Percentiles rank a stretch among this genome's conserved stretches.
These are phyloP conservation scores for Globisporangium cystogenes DNA, from an alignment of 352 stramenopile genomes.

Conservation along the genomic window DNA sequence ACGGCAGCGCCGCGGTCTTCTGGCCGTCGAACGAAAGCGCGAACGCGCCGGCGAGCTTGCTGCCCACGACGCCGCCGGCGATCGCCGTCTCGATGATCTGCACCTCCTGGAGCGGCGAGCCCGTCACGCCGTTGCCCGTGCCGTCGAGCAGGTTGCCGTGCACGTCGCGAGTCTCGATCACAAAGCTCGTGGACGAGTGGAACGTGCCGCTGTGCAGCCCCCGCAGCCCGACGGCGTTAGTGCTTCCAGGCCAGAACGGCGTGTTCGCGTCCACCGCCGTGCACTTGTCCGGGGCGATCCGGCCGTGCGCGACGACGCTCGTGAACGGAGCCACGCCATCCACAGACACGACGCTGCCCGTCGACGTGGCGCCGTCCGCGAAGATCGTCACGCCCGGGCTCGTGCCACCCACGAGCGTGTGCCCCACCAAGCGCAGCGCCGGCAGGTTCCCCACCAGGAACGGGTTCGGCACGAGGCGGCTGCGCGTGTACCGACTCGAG, in stretches of 20 bases:
- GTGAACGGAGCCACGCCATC: slow-evolving; percentile 53
- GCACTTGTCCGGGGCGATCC: slow-evolving; percentile 52
- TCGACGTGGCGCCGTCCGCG: slow-evolving; percentile 26
- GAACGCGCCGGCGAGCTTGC: slow-evolving; percentile 67
- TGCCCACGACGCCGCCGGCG: slow-evolving; percentile 16
- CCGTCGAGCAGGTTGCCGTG: slow-evolving; percentile 90
- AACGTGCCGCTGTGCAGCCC: slow-evolving; percentile 64
- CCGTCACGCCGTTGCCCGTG: slow-evolving; percentile 45
- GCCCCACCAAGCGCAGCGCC: slow-evolving; percentile 15
- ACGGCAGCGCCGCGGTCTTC: slow-evolving; percentile 43
- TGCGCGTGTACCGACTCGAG: slow-evolving; percentile 42
- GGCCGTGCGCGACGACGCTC: slow-evolving; percentile 47
- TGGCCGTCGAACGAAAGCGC: slow-evolving; percentile 58
- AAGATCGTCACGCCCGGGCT: slow-evolving; percentile 28
- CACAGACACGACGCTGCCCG: slow-evolving; percentile 19
- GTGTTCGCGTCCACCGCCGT: slow-evolving; percentile 58
- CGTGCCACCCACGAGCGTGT: slow-evolving; percentile 27
- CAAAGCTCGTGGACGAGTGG: slow-evolving; percentile 74
- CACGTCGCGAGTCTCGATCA: slow-evolving; percentile 90
- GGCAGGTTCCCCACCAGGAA: slow-evolving; percentile 53
- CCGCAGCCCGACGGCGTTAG: slow-evolving; percentile 47
- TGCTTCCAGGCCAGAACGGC: slow-evolving; percentile 48
- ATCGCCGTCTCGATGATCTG: slow-evolving; percentile 90
- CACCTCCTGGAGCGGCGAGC: slow-evolving; percentile 71
- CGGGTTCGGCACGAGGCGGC: slow-evolving; percentile 35